Percentiles rank a stretch among this genome's conserved stretches.
Conservation (phyloP, 169 alveolate genomes). For the Cryptosporidium xiaoi region DNA sequence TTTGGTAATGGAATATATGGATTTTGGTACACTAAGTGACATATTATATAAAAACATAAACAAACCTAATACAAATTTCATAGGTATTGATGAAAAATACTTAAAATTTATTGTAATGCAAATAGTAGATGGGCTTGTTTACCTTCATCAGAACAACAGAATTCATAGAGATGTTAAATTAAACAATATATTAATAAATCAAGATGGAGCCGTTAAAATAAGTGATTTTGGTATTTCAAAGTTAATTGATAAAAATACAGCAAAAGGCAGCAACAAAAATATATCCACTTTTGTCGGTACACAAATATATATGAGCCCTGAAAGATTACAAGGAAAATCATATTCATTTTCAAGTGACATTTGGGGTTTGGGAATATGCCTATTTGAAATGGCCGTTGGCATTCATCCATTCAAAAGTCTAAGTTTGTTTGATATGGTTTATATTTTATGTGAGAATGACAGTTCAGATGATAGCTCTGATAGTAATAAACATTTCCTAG, state of each 20-base stretch:
- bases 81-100: conserved; percentile 16
- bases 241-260: conserved; percentile 37
- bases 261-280: conserved; percentile 45
- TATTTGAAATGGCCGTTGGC: conserved; percentile 87
- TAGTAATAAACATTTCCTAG: conserved; percentile 13
- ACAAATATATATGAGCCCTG: conserved; percentile 87
- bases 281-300: conserved; percentile 86
- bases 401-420: conserved; percentile 80
- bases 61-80: neutral
- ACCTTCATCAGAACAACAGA: conserved; percentile 73
- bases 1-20: conserved; percentile 66
- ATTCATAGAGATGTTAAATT: conserved; percentile 75
- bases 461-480: neutral
- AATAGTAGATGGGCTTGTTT: conserved; percentile 73
- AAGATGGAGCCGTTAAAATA: conserved; percentile 76
- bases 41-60: conserved; percentile 35
- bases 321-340: conserved; percentile 84
- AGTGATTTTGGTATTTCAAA: conserved; percentile 76
- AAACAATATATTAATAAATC: conserved; percentile 68
- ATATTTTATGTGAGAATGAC: conserved; percentile 43
- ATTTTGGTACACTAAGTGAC: conserved; percentile 64
- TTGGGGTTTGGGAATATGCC: conserved; percentile 87
- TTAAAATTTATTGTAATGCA: conserved; percentile 57
- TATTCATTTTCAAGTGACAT: conserved; percentile 85
- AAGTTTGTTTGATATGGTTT: conserved; percentile 68